Evolutionary conservation across 208 protist genomes (phyloP), one percentile per base, ranked within the genome.

Genomic region (Trypanosoma avium): DNA sequence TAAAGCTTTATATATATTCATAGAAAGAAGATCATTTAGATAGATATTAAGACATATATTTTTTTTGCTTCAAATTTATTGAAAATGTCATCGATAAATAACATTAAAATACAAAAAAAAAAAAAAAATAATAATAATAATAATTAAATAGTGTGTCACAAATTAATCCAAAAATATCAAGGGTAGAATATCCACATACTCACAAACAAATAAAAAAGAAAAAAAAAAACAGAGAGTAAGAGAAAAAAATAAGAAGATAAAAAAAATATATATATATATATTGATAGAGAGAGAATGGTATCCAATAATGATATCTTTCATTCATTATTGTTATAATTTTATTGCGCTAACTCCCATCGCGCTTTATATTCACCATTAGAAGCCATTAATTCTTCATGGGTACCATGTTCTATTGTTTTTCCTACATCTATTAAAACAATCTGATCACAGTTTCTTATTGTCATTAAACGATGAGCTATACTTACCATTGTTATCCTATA

Each of bases 381-480:
- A 7, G 42, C 26, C 57, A 80, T 80, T 17, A 80, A 69, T 50
- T 80, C 69, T 10, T 76, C 74, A 61, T 84, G 79, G 7, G 3
- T 75, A 45, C 79, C 79, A 8, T 63, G 43, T 49, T 81, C 79
- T 13, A 84, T 49, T 15, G 70, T 66, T 27, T 19, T 48, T 27
- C 79, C 79, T 13, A 35, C 56, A 38, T 84, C 68, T 9, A 96
- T 33, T 26, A 93, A 63, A 12, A 96, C 19, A 35, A 96, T 81
- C 32, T 79, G 68, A 53, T 94, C 82, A 27, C 57, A 84, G 59
- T 91, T 57, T 30, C 78, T 79, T 56, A 92, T 86, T 9, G 86
- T 90, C 17, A 82, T 63, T 35, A 94, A 72, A 10, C 82, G 40
- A 70, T 93, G 87, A 8, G 87, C 87, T 33, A 93, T 86, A 35